These are phyloP conservation scores for Durio zibethinus DNA, from an alignment of 345 rosid species.

Conservation along the genomic window DNA sequence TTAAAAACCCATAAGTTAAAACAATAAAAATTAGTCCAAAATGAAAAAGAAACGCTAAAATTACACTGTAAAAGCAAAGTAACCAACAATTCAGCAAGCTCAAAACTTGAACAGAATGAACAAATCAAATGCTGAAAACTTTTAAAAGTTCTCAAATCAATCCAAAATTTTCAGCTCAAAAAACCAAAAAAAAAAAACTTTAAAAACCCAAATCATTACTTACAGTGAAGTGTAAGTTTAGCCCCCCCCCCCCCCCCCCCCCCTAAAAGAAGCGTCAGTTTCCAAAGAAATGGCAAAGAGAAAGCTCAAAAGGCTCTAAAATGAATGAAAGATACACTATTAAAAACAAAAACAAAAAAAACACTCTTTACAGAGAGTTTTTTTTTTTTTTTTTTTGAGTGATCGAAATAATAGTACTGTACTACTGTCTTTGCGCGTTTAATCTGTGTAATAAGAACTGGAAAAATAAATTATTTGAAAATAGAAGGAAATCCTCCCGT, in stretches of 20 bases:
- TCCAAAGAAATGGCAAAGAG: constrained; percentile 32
- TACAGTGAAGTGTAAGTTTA: constrained; percentile 25
- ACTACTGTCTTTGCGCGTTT: constrained; percentile 4
- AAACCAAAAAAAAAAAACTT: neutral
- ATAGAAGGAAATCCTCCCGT: neutral
- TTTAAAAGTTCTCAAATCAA: neutral
- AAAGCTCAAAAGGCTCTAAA: constrained; percentile 37
- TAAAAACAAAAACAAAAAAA: neutral
- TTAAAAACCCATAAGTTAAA: neutral
- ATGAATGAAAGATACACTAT: constrained; percentile 7
- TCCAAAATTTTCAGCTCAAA: constrained; percentile 11
- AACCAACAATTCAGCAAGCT: constrained; percentile 13
- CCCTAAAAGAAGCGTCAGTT: constrained; percentile 22
- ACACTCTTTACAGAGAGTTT: too few relatives aligned
- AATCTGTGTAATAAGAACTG: neutral
- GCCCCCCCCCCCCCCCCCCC: neutral
- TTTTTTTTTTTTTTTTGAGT: neutral
- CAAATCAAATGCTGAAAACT: constrained; percentile 15
- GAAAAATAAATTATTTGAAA: too few relatives aligned
- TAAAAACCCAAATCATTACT: constrained; percentile 28
- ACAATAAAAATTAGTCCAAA: constrained; percentile 9
- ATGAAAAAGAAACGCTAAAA: neutral
- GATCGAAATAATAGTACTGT: constrained; percentile 8
- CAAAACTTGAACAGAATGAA: constrained; percentile 22
- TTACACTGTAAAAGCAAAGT: neutral